Conservation (phyloP, 192 early-diverging fungal species). For the Thoreauomyces humboldtii region DNA sequence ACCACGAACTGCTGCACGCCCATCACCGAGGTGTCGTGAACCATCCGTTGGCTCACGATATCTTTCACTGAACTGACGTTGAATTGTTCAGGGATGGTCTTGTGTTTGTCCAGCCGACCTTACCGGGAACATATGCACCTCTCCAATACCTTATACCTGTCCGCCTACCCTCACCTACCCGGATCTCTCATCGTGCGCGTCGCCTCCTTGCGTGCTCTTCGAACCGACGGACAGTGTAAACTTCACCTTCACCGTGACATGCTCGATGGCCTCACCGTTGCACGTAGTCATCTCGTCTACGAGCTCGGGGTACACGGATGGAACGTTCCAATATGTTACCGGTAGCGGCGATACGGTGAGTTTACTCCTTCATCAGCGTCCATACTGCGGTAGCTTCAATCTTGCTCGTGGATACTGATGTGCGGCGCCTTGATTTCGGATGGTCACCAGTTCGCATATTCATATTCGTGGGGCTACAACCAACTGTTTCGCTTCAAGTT, state of each 20-base stretch:
- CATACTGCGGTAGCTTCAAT: too few species aligned
- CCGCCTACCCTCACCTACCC: background rate
- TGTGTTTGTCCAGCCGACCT: background rate
- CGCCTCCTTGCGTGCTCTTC: background rate
- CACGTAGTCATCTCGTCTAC: background rate
- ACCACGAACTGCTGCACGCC: background rate
- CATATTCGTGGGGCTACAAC: background rate
- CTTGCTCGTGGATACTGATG: too few species aligned
- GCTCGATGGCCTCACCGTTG: background rate
- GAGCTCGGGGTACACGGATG: background rate
- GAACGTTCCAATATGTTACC: background rate
- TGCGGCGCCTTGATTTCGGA: too few species aligned
- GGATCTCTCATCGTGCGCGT: background rate
- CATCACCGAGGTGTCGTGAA: background rate
- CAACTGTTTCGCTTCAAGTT: conserved; percentile 1
- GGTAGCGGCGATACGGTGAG: background rate
- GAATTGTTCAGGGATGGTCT: background rate
- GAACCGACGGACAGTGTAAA: background rate
- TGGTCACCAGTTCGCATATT: background rate
- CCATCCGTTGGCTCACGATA: too few species aligned
- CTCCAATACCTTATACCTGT: background rate
- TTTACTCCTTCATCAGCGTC: too few species aligned
- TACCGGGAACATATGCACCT: background rate
- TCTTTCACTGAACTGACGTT: too few species aligned
- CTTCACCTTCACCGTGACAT: background rate